Conservation (phyloP, 2,329 filamentous ascomycete genomes). For the Mycocentrospora acerina region DNA sequence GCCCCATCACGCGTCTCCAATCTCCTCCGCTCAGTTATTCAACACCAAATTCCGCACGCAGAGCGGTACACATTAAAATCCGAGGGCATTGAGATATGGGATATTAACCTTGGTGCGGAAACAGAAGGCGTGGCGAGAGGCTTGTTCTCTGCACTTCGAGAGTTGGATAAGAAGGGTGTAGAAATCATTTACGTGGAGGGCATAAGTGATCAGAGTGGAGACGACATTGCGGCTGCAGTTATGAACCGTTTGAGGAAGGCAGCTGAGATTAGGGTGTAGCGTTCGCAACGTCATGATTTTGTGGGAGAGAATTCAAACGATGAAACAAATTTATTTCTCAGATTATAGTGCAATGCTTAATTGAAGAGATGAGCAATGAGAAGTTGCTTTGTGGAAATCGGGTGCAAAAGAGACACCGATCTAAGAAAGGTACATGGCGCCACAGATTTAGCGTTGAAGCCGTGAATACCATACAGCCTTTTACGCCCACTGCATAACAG, state of each 20-base stretch:
- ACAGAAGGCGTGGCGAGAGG: slow-evolving; percentile 78
- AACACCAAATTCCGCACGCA: slow-evolving; percentile 37
- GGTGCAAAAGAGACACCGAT: too few species aligned
- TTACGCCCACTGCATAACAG: too few species aligned
- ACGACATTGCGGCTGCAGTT: slow-evolving; percentile 75
- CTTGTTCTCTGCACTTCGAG: slow-evolving; percentile 82
- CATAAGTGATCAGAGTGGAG: slow-evolving; percentile 66
- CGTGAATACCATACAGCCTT: too few species aligned
- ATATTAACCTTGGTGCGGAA: slow-evolving; percentile 71
- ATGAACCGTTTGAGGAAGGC: slow-evolving; percentile 56
- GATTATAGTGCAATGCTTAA: too few species aligned
- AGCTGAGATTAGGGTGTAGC: slow-evolving; percentile 40
- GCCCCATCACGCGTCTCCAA: slow-evolving; percentile 24
- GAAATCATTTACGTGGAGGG: slow-evolving; percentile 91
- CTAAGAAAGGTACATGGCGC: too few species aligned
- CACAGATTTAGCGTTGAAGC: too few species aligned
- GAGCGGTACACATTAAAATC: slow-evolving; percentile 16
- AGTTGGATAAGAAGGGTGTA: slow-evolving; percentile 76
- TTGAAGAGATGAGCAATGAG: too few species aligned
- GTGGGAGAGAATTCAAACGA: too few species aligned
- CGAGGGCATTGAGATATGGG: slow-evolving; percentile 51
- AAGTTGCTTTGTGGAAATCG: too few species aligned
- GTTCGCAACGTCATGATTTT: too few species aligned
- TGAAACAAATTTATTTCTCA: too few species aligned
- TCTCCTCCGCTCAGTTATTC: slow-evolving; percentile 36